These are phyloP conservation scores for Rubroboletus satanas DNA, from an alignment of 768 basidiomycete species.

Conservation along the genomic window DNA sequence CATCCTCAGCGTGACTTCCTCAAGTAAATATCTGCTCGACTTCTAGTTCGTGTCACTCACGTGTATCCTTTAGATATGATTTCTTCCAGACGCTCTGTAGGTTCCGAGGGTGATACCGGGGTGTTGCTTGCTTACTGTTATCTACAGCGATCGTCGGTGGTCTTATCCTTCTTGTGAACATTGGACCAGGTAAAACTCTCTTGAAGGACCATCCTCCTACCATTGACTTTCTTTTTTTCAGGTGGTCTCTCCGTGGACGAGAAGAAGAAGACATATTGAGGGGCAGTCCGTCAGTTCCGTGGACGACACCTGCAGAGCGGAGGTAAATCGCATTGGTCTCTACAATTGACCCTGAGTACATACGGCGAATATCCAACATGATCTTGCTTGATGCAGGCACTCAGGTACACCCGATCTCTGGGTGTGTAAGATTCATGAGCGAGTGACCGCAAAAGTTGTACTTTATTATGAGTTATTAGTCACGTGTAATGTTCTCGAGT, in stretches of 20 bases:
- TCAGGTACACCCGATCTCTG: background rate
- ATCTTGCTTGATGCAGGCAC: constrained; percentile 12
- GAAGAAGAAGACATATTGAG: constrained; percentile 93
- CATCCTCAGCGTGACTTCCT: constrained; percentile 98
- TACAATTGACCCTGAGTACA: constrained; percentile 15
- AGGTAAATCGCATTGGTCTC: constrained; percentile 8
- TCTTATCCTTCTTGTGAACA: constrained; percentile 94
- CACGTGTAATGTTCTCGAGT: constrained; percentile 10
- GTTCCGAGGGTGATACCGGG: background rate
- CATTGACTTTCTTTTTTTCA: constrained; percentile 25
- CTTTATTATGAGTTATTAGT: background rate
- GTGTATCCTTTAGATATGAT: constrained; percentile 65
- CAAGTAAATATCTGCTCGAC: constrained; percentile 56
- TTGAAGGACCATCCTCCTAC: background rate
- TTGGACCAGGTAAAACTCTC: constrained; percentile 75
- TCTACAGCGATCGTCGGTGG: constrained; percentile 87
- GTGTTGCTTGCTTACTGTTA: constrained; percentile 8
- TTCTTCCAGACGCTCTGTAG: constrained; percentile 95
- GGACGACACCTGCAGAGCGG: background rate
- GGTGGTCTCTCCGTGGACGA: constrained; percentile 97
- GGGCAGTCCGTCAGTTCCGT: background rate
- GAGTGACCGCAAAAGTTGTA: background rate
- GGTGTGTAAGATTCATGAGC: background rate
- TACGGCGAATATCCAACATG: constrained; percentile 14
- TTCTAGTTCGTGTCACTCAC: constrained; percentile 19